phyloP scores from a whole-genome alignment of 495 filamentous ascomycete genomes.

The Pyronema omphalodes region DNA sequence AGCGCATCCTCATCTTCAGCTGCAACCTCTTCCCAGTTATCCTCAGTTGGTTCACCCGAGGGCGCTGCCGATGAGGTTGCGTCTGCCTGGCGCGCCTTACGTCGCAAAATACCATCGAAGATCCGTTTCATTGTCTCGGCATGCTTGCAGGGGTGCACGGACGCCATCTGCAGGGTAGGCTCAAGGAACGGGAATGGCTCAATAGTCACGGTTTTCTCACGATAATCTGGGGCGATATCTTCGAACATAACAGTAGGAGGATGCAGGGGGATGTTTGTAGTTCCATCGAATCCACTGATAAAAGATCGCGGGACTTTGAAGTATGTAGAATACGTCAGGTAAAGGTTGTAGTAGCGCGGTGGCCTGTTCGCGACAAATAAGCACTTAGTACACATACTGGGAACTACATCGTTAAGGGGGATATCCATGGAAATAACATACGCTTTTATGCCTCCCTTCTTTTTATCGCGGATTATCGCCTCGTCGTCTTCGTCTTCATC shows the following conservation, averaged over 20 bases:
- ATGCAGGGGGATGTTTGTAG: slow-evolving; percentile 63
- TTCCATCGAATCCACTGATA: slow-evolving; percentile 59
- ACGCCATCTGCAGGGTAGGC: slow-evolving; percentile 69
- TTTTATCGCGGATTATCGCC: slow-evolving; percentile 59
- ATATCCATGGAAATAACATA: slow-evolving; percentile 37
- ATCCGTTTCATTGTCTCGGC: slow-evolving; percentile 96
- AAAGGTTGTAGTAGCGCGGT: slow-evolving; percentile 82
- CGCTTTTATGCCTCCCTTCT: slow-evolving; percentile 36
- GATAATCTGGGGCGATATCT: slow-evolving; percentile 97
- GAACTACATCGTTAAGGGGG: slow-evolving; percentile 1
- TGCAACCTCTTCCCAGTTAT: slow-evolving; percentile 35
- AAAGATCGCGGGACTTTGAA: slow-evolving; percentile 94
- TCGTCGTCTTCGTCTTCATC: slow-evolving; percentile 94
- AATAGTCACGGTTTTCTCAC: slow-evolving; percentile 96
- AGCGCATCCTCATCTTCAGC: slow-evolving; percentile 38
- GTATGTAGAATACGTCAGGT: slow-evolving; percentile 93
- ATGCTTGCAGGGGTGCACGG: slow-evolving; percentile 82
- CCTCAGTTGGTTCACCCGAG: slow-evolving; percentile 28
- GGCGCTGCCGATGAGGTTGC: slow-evolving; percentile 38
- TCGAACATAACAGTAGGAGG: slow-evolving; percentile 91
- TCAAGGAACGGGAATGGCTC: slow-evolving; percentile 93
- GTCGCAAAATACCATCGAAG: slow-evolving; percentile 78
- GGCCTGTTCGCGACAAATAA: slow-evolving; percentile 33
- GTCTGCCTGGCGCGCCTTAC: slow-evolving; percentile 46
- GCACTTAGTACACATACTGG: not conserved